These are phyloP conservation scores for Auricularia sp. DNA, from an alignment of 768 basidiomycete genomes.

Conservation along the genomic window DNA sequence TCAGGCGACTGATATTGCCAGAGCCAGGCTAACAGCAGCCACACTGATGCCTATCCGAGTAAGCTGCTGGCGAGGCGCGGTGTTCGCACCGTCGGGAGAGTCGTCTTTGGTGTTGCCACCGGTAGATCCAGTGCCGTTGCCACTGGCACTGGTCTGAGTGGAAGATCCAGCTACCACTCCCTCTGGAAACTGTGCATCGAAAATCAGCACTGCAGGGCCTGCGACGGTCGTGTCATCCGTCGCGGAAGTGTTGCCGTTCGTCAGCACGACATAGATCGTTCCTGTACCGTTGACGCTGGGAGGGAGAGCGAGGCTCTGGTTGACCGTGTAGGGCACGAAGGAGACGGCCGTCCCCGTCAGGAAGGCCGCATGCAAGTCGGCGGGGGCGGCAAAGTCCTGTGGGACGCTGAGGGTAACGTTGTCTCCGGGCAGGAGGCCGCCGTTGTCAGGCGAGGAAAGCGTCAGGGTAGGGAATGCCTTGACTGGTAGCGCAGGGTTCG, in stretches of 20 bases:
- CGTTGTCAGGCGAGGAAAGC: slow-evolving; percentile 14
- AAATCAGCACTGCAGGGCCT: slow-evolving; percentile 40
- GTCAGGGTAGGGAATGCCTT: slow-evolving; percentile 42
- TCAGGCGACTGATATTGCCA: no score
- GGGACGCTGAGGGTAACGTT: slow-evolving; percentile 18
- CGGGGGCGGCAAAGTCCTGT: slow-evolving; percentile 4
- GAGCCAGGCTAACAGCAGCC: no score
- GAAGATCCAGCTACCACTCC: not conserved
- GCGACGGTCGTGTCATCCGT: slow-evolving; percentile 43
- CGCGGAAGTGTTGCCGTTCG: slow-evolving; percentile 26
- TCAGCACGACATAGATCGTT: slow-evolving; percentile 42
- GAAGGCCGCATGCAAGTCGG: slow-evolving; percentile 36
- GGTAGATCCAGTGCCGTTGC: not conserved
- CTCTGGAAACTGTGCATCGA: slow-evolving; percentile 25
- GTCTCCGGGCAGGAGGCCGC: slow-evolving; percentile 18
- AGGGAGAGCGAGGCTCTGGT: slow-evolving; percentile 30
- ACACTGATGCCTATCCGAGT: no score
- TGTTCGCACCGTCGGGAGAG: not conserved
- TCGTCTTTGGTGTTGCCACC: not conserved
- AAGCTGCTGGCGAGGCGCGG: not conserved
- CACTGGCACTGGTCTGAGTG: not conserved
- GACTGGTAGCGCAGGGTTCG: slow-evolving; percentile 39
- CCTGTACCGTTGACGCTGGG: slow-evolving; percentile 27
- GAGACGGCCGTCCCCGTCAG: slow-evolving; percentile 34
- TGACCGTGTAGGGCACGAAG: slow-evolving; percentile 25